These are phyloP conservation scores for Boletus huronensis DNA, from an alignment of 768 basidiomycete genomes.

Conservation along the genomic window DNA sequence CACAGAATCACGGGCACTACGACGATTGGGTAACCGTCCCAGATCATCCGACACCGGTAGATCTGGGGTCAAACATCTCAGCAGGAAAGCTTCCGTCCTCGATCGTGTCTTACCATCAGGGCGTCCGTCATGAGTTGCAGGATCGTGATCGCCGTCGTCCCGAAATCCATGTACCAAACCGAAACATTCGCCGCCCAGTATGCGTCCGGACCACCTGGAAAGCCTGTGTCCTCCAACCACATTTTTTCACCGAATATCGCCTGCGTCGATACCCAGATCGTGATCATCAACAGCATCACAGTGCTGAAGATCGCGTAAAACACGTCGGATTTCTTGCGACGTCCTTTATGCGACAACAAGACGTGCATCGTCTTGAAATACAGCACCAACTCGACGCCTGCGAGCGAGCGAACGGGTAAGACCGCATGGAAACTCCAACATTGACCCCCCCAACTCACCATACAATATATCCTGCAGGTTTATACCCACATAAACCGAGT, in stretches of 20 bases:
- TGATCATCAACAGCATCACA: constrained; percentile 30
- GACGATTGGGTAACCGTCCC: constrained; percentile 17
- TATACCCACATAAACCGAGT: constrained; percentile 23
- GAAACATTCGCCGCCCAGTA: constrained; percentile 29
- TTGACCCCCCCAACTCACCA: constrained; percentile 6
- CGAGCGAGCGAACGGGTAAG: background rate
- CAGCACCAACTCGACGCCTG: constrained; percentile 25
- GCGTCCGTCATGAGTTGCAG: constrained; percentile 37
- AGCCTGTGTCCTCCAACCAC: constrained; percentile 34
- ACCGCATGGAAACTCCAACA: no score
- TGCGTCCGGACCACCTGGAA: constrained; percentile 34
- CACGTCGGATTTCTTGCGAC: constrained; percentile 4
- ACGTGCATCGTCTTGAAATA: constrained; percentile 25
- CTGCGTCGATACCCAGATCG: constrained; percentile 30
- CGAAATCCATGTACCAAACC: constrained; percentile 31
- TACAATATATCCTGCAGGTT: constrained; percentile 26
- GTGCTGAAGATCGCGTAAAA: constrained; percentile 28
- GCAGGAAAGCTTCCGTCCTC: background rate
- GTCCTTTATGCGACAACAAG: constrained; percentile 6
- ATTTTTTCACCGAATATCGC: constrained; percentile 33
- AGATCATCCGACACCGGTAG: constrained; percentile 38
- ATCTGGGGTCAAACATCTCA: constrained; percentile 28
- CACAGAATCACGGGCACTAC: constrained; percentile 22
- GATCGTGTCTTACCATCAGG: constrained; percentile 32
- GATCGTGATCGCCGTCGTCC: constrained; percentile 26